Evolutionary conservation across 768 basidiomycete genomes (phyloP), one percentile per base, ranked within the genome.

Genomic region (Tephrocybe sp.): DNA sequence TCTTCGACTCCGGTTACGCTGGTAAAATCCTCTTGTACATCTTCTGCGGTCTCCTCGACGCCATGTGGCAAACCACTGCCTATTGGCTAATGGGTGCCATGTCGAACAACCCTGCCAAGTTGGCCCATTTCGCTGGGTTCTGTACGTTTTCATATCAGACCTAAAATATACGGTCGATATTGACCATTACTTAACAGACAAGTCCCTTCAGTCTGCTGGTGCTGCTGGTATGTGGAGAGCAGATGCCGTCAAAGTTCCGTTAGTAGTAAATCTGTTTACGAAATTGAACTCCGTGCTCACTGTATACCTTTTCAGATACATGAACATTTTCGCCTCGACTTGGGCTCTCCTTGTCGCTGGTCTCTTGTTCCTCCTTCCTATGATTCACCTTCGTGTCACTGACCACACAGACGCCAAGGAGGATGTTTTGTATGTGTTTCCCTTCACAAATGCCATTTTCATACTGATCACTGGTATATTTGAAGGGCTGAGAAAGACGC

Each of bases 21-120:
- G 79, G 72, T 31, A 74, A 77, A 46, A 68, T 83, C 1, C 76
- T 76, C 67, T 65, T 91, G 8, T 90, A 83, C 66, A 78, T 88
- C 58, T 80, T 84, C 68, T 87, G 81, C 55, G 86, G 88, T 38
- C 55, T 91, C 8, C 73, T 90, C 48, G 91, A 92, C 57, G 74
- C 89, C 1, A 84, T 88, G 80, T 92, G 89, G 87, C 91, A 92
- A 63, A 89, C 86, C 3, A 82, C 82, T 1, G 80, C 83, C 10
- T 89, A 90, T 64, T 89, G 87, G 86, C 69, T 88, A 54, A 84
- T 90, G 80, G 90, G 90, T 39, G 85, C 87, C 13, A 88, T 94
- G 84, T 88, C 87, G 18, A 91, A 92, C 57, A 82, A 91, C 64
- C 82, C 86, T 3, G 79, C 75, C 6, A 90, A 88, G 63, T 78